A percentile compares a stretch with the other conserved stretches of the same genome.
Evolutionary conservation across 2,329 filamentous ascomycete species (phyloP).

Genomic region (Aspergillus pseudonomiae): DNA sequence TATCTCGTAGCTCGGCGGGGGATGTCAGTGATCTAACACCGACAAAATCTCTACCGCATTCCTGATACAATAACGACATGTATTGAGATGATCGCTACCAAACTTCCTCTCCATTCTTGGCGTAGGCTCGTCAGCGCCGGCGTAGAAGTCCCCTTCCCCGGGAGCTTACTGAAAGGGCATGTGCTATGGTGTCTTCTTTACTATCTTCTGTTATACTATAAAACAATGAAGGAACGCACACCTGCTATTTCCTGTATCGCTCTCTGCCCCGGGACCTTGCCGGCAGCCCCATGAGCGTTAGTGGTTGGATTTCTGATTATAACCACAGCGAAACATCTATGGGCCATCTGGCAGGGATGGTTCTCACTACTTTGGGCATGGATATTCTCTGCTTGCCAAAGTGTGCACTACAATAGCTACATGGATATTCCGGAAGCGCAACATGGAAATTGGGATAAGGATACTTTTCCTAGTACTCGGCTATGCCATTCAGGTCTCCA

Average conservation of each 20-base stretch:
- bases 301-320: background rate
- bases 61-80: too few species aligned
- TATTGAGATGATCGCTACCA: too few species aligned
- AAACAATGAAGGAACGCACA: background rate
- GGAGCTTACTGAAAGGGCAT: constrained; percentile 44
- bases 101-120: too few species aligned
- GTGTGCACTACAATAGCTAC: constrained; percentile 29
- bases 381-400: background rate
- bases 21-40: too few species aligned
- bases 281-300: background rate
- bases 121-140: too few species aligned
- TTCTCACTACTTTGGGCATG: background rate
- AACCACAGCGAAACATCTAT: background rate
- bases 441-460: constrained; percentile 64
- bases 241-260: background rate
- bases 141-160: constrained; percentile 27
- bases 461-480: constrained; percentile 67
- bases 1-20: too few species aligned
- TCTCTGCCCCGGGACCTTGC: background rate
- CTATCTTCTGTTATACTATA: constrained; percentile 47
- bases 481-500: constrained; percentile 65
- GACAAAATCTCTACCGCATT: too few species aligned
- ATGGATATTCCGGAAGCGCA: constrained; percentile 65
- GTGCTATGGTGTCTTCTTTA: constrained; percentile 54
- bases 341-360: background rate